Percentiles rank a stretch among this genome's conserved stretches.
phyloP scores from a whole-genome alignment of 2,329 filamentous ascomycete genomes.

The Zymoseptoria crescenta region DNA sequence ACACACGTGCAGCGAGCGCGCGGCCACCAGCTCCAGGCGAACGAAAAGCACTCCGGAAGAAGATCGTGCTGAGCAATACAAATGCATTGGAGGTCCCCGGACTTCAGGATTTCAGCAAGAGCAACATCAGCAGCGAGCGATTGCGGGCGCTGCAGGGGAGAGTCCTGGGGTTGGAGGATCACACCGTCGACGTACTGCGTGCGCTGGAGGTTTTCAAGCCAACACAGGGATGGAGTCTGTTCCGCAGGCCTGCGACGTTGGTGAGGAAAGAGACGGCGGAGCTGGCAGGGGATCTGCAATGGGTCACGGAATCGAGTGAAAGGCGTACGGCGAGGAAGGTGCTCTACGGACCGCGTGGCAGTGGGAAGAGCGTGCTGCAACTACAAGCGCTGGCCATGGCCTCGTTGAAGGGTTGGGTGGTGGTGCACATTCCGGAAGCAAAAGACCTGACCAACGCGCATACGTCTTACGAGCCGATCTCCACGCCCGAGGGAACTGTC shows the following conservation, averaged over 20 bases:
- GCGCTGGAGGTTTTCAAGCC: constrained; percentile 85
- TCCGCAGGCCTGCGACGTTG: constrained; percentile 71
- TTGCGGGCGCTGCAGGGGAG: constrained; percentile 52
- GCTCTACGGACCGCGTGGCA: constrained; percentile 62
- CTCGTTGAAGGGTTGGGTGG: constrained; percentile 76
- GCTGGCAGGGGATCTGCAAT: constrained; percentile 45
- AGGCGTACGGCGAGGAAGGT: constrained; percentile 48
- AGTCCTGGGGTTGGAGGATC: constrained; percentile 61
- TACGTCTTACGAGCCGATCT: constrained; percentile 69
- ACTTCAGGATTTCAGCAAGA: constrained; percentile 49
- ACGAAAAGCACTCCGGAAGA: constrained; percentile 78
- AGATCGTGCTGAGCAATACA: constrained; percentile 86
- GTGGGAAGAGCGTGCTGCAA: constrained; percentile 81
- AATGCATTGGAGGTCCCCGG: constrained; percentile 75
- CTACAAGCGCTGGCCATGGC: constrained; percentile 78
- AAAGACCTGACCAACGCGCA: constrained; percentile 73
- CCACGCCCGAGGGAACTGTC: constrained; percentile 40
- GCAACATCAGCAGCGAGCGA: constrained; percentile 12
- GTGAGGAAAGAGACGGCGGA: constrained; percentile 71
- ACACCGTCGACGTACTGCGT: constrained; percentile 69
- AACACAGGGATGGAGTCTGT: constrained; percentile 80
- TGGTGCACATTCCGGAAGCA: constrained; percentile 84
- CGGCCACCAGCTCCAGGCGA: constrained; percentile 54
- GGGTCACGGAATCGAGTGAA: constrained; percentile 11
- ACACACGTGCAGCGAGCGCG: constrained; percentile 19